Evolutionary conservation across 163 green algal species (phyloP), one percentile per base, ranked within the genome.

Genomic region (Chlamydomonas reinhardtii): DNA sequence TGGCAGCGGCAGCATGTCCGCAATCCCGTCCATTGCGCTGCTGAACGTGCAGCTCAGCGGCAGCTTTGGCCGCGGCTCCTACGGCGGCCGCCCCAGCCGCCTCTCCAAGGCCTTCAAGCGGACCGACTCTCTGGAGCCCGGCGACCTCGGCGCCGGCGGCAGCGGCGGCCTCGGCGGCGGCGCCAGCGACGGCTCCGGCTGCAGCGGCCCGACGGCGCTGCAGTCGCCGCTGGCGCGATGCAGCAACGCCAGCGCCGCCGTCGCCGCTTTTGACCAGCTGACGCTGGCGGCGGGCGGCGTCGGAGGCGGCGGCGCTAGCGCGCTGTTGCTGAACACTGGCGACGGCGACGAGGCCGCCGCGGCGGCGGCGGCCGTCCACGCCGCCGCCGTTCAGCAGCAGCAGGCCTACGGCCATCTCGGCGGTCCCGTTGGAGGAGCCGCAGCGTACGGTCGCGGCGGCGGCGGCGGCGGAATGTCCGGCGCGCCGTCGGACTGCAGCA

Each of bases 211-310:
- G 4, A 16, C 66, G 32, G 37, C 68, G 79, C 19, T 73, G 68
- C 16, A 54, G 68, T 34, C 54, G 54, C 61, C 72, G 37, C 6
- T 74, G 37, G 54, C 82, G 37, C 61, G 62, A 9, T 75, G 39
- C 82, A 87, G 82, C 82, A 71, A 59, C 20, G 80, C 80, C 48
- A 74, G 32, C 73, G 82, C 72, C 39, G 82, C 82, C 29, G 73
- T 82, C 35, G 71, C 82, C 2, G 82, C 82, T 0, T 72, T 87
- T 22, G 82, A 87, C 71, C 82, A 87, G 72, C 82, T 87, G 37
- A 82, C 82, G 19, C 61, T 87, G 29, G 69, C 72, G 59, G 59
- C 80, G 19, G 56, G 66, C 76, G 37, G 20, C 35, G 48, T 19
- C 61, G 25, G 43, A 65, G 77, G 29, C n/a, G 66, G 17, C 68